Base-by-base conservation (phyloP, 2,329 filamentous ascomycete genomes). In the Leptographium galeiforme region DNA sequence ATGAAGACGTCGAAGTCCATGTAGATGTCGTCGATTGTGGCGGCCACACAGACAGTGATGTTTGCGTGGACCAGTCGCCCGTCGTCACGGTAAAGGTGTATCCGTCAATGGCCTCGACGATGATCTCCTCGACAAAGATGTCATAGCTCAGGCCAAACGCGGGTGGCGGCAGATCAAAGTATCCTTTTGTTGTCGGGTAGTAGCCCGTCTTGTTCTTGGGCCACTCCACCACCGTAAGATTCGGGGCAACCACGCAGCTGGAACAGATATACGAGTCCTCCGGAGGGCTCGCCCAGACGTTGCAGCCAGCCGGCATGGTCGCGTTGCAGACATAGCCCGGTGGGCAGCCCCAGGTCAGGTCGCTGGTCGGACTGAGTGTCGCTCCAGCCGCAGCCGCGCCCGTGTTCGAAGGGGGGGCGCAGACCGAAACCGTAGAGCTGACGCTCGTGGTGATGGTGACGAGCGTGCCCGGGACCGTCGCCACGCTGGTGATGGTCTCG, bases 91-190 rank as follows among this genome's bases (percentile, higher is more conserved):
- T 78, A 0, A 66, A 33, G 19, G 25, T 44, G 19, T 13, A 25
- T 32, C 67, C 68, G 33, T 66, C 59, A 8, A 69, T 53, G 2
- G 66, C 62, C 53, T 66, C 66, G 6, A 69, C 60, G 12, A 71
- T 60, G 1, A 68, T 59, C 6, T 74, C 61, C 30, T 72, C 66
- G 19, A 72, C 70, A 56, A 84, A 86, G 18, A 86, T 81, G 44
- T 75, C 76, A 55, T 78, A 82, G 50, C 72, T 76, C 16, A 87
- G 68, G 6, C 82, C 82, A 55, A 87, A 87, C 0, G 72, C 72
- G 1, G 70, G 63, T 0, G 84, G 79, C 53, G 81, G 70, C n/a
- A 87, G 71, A 55, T 85, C 75, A 67, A 81, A 87, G 62, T 85
- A 86, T 4, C 74, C 78, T 0, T 70, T 62, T 0, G 69, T 71